These are phyloP conservation scores for Arachis monticola DNA, from an alignment of 331 rosid genomes.

Conservation along the genomic window DNA sequence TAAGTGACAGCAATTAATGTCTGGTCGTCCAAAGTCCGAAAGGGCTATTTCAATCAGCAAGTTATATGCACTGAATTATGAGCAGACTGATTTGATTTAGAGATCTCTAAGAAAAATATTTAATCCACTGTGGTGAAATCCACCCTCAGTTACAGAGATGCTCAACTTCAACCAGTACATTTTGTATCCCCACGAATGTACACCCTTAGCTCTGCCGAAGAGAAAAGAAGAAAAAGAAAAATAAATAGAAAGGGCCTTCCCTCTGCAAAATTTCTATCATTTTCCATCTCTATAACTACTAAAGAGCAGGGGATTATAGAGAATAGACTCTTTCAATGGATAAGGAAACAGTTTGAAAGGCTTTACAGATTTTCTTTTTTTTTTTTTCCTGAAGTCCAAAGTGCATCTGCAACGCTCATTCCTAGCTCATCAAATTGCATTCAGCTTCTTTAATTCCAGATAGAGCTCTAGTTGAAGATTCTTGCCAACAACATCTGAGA, in stretches of 20 bases:
- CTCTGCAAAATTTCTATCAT: conserved; percentile 74
- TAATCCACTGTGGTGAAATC: conserved; percentile 71
- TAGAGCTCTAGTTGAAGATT: conserved; percentile 47
- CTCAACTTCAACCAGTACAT: conserved; percentile 61
- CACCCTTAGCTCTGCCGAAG: conserved; percentile 55
- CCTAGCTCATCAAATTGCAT: conserved; percentile 46
- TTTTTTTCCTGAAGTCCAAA: conserved; percentile 42
- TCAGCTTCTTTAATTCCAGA: conserved; percentile 46
- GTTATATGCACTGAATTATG: conserved; percentile 4
- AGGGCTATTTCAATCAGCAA: conserved; percentile 1
- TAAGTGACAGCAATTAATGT: no score
- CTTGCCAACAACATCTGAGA: conserved; percentile 47
- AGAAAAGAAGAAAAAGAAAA: conserved; percentile 44
- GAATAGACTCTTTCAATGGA: conserved; percentile 33
- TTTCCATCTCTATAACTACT: conserved; percentile 51
- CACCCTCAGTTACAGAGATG: conserved; percentile 69
- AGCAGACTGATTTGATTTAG: conserved; percentile 23
- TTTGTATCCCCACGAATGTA: conserved; percentile 93
- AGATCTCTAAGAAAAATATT: conserved; percentile 45
- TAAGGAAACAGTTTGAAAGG: conserved; percentile 38
- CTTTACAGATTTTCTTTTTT: conserved; percentile 12
- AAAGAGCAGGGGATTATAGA: conserved; percentile 1
- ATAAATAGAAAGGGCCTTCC: conserved; percentile 54
- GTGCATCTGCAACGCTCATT: conserved; percentile 51
- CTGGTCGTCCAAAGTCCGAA: background rate